Evolutionary conservation across 139 green algal genomes (phyloP).

Genomic region (Coelastrella sp.): DNA sequence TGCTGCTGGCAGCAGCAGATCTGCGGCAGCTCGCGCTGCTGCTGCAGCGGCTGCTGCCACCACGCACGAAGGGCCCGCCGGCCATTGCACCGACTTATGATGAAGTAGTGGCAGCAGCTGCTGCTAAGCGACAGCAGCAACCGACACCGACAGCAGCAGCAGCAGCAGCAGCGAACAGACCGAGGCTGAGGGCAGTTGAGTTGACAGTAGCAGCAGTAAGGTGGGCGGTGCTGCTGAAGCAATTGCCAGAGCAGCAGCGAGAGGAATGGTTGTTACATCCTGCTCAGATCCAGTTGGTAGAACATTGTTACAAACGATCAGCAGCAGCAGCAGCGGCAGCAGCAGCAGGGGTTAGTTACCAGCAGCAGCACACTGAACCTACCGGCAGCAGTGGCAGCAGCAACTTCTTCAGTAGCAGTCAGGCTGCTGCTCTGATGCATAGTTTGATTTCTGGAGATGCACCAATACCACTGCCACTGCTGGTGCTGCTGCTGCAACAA

Average conservation of each 20-base stretch:
- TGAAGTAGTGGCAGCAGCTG: background rate
- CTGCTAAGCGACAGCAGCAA: conserved; percentile 3
- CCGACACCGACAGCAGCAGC: conserved; percentile 13
- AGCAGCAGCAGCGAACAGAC: background rate
- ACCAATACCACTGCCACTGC: conserved; percentile 4
- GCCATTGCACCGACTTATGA: background rate
- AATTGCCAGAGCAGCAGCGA: background rate
- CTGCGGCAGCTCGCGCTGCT: conserved; percentile 1
- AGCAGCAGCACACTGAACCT: background rate
- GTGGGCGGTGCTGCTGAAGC: conserved; percentile 19
- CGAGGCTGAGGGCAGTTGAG: background rate
- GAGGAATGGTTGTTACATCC: conserved; percentile 10
- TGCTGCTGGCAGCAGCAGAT: conserved; percentile 21
- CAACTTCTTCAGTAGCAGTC: conserved; percentile 17
- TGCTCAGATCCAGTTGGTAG: conserved; percentile 10
- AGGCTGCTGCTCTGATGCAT: conserved; percentile 19
- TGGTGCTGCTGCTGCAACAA: background rate
- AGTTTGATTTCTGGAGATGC: background rate
- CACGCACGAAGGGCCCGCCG: background rate
- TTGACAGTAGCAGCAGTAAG: background rate
- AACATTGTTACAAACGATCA: background rate
- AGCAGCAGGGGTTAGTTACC: conserved; percentile 10
- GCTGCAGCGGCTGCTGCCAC: conserved; percentile 43
- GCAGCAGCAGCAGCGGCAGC: conserved; percentile 43
- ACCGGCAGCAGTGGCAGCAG: conserved; percentile 37